phyloP scores from a whole-genome alignment of 768 basidiomycete genomes.

The Auriscalpium microsporum region DNA sequence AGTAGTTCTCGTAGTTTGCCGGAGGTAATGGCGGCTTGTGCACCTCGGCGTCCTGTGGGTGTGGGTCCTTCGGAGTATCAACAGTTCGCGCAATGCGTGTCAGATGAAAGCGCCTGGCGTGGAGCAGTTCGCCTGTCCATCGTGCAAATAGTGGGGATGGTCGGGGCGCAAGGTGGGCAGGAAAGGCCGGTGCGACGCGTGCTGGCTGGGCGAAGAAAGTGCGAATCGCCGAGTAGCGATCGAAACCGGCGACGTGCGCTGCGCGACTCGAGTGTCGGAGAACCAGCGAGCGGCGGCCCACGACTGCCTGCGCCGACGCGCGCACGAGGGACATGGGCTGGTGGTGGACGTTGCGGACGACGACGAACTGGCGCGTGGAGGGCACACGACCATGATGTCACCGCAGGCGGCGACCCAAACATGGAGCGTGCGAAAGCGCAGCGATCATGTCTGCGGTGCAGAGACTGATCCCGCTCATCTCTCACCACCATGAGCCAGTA shows the following conservation, averaged over 20 bases:
- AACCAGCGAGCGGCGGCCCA: neutral
- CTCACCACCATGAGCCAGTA: conserved; percentile 29
- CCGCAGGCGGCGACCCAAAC: neutral
- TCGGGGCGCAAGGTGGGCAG: no score
- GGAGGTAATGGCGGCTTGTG: conserved; percentile 17
- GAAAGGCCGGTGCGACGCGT: no score
- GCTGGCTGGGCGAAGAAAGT: conserved; percentile 14
- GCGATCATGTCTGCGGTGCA: neutral
- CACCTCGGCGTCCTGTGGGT: neutral
- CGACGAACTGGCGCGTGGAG: neutral
- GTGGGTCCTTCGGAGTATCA: neutral
- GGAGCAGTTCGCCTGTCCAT: no score
- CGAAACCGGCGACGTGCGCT: conserved; percentile 6
- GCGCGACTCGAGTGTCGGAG: conserved; percentile 4
- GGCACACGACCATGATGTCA: neutral
- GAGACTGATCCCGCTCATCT: neutral
- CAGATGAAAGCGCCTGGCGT: neutral
- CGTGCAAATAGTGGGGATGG: no score
- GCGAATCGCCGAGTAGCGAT: conserved; percentile 19
- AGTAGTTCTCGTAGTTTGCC: conserved; percentile 57
- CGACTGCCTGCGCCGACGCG: neutral
- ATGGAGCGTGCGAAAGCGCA: neutral
- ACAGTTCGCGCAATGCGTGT: neutral
- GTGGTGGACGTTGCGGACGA: neutral
- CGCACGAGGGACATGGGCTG: neutral